Evolutionary conservation across 2,329 filamentous ascomycete genomes (phyloP).

Genomic region (Diatrype stigma): DNA sequence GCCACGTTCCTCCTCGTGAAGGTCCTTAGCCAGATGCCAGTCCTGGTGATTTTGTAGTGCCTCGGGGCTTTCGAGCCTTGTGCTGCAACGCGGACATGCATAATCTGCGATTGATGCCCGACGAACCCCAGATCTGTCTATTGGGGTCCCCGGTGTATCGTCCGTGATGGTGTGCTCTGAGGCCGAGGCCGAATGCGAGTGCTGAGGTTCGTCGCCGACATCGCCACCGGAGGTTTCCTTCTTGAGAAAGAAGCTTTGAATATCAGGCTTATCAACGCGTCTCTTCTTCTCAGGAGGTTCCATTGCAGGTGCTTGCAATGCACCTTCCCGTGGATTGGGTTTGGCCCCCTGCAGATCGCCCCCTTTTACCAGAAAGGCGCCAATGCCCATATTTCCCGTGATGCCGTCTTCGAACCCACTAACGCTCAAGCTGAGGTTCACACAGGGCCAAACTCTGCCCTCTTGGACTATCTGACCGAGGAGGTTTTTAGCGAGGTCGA

Average conservation of each 20-base stretch:
- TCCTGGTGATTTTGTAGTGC: slow-evolving; percentile 75
- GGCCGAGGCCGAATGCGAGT: too few species aligned
- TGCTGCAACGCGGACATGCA: slow-evolving; percentile 62
- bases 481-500: slow-evolving; percentile 71
- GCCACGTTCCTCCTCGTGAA: slow-evolving; percentile 63
- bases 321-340: slow-evolving; percentile 23
- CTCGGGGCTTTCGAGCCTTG: slow-evolving; percentile 52
- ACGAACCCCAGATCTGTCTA: slow-evolving; percentile 23
- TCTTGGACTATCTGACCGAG: slow-evolving; percentile 75
- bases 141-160: slow-evolving; percentile 16
- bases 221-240: slow-evolving; percentile 25
- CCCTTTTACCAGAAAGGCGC: slow-evolving; percentile 76
- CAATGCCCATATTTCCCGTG: slow-evolving; percentile 80
- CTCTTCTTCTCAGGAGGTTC: slow-evolving; percentile 38
- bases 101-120: slow-evolving; percentile 34
- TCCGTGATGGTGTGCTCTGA: slow-evolving; percentile 9
- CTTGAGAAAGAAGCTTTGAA: slow-evolving; percentile 55
- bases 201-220: slow-evolving; percentile 17
- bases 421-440: slow-evolving; percentile 84
- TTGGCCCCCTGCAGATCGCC: slow-evolving; percentile 58
- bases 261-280: slow-evolving; percentile 44
- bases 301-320: slow-evolving; percentile 9
- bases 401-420: slow-evolving; percentile 89
- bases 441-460: slow-evolving; percentile 81
- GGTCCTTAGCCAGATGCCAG: slow-evolving; percentile 89